Conservation (phyloP, 495 filamentous ascomycete species). For the Hypoxylon lenormandii region DNA sequence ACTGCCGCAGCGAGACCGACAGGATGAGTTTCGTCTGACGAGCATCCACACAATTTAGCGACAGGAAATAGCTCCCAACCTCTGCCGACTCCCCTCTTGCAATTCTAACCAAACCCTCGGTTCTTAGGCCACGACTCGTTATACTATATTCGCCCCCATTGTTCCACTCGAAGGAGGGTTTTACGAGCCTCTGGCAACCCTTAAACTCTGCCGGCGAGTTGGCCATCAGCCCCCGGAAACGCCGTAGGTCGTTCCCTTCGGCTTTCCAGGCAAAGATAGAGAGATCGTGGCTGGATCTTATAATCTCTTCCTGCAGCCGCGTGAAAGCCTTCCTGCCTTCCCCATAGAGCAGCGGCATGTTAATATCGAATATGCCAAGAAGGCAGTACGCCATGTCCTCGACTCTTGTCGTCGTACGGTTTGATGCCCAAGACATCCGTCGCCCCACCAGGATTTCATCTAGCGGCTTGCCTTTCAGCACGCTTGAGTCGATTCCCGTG, state of each 20-base stretch:
- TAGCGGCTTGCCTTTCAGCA: constrained; percentile 35
- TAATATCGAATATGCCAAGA: constrained; percentile 51
- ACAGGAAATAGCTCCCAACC: constrained; percentile 36
- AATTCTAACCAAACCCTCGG: constrained; percentile 33
- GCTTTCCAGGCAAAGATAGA: constrained; percentile 46
- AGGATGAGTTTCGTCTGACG: constrained; percentile 36
- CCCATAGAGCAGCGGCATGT: constrained; percentile 51
- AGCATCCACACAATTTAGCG: constrained; percentile 38
- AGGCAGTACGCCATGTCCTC: constrained; percentile 52
- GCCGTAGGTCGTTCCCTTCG: constrained; percentile 16
- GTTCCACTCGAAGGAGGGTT: constrained; percentile 39
- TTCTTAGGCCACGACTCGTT: constrained; percentile 38
- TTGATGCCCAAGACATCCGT: constrained; percentile 50
- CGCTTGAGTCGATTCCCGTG: constrained; percentile 45
- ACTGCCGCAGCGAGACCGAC: constrained; percentile 37
- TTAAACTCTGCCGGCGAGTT: constrained; percentile 38
- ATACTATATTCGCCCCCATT: constrained; percentile 39
- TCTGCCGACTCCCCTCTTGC: constrained; percentile 21
- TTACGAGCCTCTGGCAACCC: constrained; percentile 37
- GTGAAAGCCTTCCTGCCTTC: constrained; percentile 50
- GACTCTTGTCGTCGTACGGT: constrained; percentile 39
- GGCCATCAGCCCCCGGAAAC: constrained; percentile 36
- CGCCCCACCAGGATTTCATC: constrained; percentile 40
- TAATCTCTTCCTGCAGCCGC: constrained; percentile 47
- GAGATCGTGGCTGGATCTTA: constrained; percentile 39